Percentiles rank a stretch among this genome's conserved stretches.
Evolutionary conservation across 2,329 filamentous ascomycete species (phyloP).

Genomic region (Neophaeococcomyces aloes): DNA sequence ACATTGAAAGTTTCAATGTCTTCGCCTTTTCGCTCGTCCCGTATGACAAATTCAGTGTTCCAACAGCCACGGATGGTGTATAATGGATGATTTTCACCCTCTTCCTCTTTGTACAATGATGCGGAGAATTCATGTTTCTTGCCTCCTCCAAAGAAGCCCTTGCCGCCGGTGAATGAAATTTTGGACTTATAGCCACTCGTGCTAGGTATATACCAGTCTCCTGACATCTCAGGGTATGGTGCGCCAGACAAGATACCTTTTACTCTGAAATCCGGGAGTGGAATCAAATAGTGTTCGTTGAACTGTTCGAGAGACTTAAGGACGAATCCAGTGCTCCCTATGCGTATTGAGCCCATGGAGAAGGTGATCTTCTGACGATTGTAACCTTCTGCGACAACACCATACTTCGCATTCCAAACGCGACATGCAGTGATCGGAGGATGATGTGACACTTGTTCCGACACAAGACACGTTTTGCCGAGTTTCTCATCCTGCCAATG

Average conservation of each 20-base stretch:
- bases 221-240: slow-evolving; percentile 29
- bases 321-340: slow-evolving; percentile 18
- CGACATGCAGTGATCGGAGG: slow-evolving; percentile 21
- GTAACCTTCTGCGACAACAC: slow-evolving; percentile 17
- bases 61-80: slow-evolving; percentile 18
- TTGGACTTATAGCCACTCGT: slow-evolving; percentile 18
- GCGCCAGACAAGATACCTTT: slow-evolving; percentile 35
- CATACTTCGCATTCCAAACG: slow-evolving; percentile 19
- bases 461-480: slow-evolving; percentile 17
- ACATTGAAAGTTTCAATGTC: slow-evolving; percentile 53
- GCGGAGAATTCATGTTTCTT: slow-evolving; percentile 17
- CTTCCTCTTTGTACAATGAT: slow-evolving; percentile 14
- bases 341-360: slow-evolving; percentile 54
- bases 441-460: slow-evolving; percentile 23
- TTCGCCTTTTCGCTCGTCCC: slow-evolving; percentile 48
- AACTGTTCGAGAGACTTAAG: slow-evolving; percentile 13
- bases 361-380: slow-evolving; percentile 21
- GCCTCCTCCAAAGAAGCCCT: slow-evolving; percentile 25
- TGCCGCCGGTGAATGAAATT: slow-evolving; percentile 15
- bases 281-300: slow-evolving; percentile 18
- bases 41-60: slow-evolving; percentile 61
- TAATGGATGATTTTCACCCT: slow-evolving; percentile 7
- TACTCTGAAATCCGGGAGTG: slow-evolving; percentile 18
- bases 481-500: slow-evolving; percentile 21
- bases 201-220: slow-evolving; percentile 15